Evolutionary conservation across 768 basidiomycete genomes (phyloP), one percentile per base, ranked within the genome.

Genomic region (Roridomyces roridus): DNA sequence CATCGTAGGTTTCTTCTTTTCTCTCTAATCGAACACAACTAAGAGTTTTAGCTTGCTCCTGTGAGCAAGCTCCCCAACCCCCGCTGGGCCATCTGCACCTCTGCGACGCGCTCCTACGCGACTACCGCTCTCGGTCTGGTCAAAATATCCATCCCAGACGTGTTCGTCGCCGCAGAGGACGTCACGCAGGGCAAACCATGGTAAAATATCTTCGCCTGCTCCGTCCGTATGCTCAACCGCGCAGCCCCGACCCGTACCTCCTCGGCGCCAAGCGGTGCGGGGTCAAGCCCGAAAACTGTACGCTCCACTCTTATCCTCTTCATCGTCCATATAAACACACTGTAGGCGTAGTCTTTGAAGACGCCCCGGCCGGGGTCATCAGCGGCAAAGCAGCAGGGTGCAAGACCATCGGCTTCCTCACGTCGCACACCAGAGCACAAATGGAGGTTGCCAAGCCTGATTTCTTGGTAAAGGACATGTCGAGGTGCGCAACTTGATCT

Each of bases 221-320:
- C n/a, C 14, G 21, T 49, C 21, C 42, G 39, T 31, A 42, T 41
- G 62, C 29, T 31, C 44, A 42, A 35, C 46, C 15, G 47, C 43
- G 21, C 51, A 86, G 87, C 65, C 94, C 96, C 10, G 95, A 96
- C 64, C 96, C 96, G 1, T 98, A 96, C 75, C 76, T 97, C 34
- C 82, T 89, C 39, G 96, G 94, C 10, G 94, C 95, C 20, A 74
- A 87, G 68, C 78, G 78, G 57, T 87, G 88, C 62, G 82, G 84
- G 2, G 84, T 88, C 20, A 78, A 83, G 41, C 83, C 88, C 12
- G 72, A 78, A 52, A 83, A 84, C 49, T 92, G 89, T 85, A 51
- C 51, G 81, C 68, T 10, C n/a, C n/a, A n/a, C n/a, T n/a, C n/a
- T n/a, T n/a, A n/a, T n/a, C n/a, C n/a, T n/a, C 34, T 63, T 37